Conservation (phyloP, 2,329 filamentous ascomycete species). For the Aspergillus udagawae region DNA sequence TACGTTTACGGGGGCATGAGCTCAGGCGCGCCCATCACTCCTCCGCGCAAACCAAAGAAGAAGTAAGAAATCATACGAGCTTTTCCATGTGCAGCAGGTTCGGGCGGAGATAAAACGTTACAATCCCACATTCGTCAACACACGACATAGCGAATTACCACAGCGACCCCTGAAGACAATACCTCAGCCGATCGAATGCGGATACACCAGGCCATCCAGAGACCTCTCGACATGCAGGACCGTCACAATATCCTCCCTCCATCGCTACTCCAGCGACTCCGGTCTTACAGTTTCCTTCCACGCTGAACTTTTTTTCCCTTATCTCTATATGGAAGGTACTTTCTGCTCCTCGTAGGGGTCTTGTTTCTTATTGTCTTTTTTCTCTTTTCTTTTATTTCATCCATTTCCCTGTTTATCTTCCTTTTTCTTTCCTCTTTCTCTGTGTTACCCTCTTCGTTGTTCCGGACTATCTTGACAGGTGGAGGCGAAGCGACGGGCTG, state of each 20-base stretch:
- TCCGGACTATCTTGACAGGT: slow-evolving; percentile 19
- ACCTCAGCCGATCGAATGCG: slow-evolving; percentile 22
- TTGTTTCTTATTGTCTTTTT: slow-evolving; percentile 14
- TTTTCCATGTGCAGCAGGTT: slow-evolving; percentile 78
- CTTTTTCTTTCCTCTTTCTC: slow-evolving; percentile 7
- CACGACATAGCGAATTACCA: slow-evolving; percentile 20
- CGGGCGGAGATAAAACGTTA: slow-evolving; percentile 75
- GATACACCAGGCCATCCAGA: slow-evolving; percentile 16
- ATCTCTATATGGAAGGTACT: slow-evolving; percentile 24
- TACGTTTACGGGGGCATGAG: slow-evolving; percentile 77
- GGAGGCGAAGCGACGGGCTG: slow-evolving; percentile 26
- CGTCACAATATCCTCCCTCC: slow-evolving; percentile 15
- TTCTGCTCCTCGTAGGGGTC: slow-evolving; percentile 20
- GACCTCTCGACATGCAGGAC: slow-evolving; percentile 18
- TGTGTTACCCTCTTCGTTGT: slow-evolving; percentile 6
- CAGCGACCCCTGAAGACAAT: slow-evolving; percentile 26
- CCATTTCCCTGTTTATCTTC: slow-evolving; percentile 9
- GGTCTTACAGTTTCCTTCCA: slow-evolving; percentile 9
- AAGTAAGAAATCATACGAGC: slow-evolving; percentile 70
- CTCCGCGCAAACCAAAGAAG: slow-evolving; percentile 67
- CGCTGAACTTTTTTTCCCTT: slow-evolving; percentile 15
- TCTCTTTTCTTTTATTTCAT: slow-evolving; percentile 6
- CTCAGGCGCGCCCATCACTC: slow-evolving; percentile 65
- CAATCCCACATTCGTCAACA: slow-evolving; percentile 22
- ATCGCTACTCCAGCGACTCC: slow-evolving; percentile 19